Evolutionary conservation across 176 grass and related monocot genomes (phyloP).

Genomic region (Guadua angustifolia): DNA sequence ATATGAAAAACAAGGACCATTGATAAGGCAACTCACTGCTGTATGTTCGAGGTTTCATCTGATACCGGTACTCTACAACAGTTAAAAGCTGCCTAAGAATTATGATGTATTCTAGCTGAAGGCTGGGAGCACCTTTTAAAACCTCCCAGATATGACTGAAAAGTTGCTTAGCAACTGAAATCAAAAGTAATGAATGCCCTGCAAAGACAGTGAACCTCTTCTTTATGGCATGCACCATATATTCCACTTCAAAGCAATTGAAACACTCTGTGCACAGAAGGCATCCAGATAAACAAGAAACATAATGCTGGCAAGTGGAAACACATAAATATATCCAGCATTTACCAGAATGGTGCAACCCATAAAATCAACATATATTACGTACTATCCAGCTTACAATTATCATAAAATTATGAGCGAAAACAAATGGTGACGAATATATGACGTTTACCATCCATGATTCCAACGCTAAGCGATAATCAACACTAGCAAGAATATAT

Average conservation of each 20-base stretch:
- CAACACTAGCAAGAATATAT: conserved; percentile 15
- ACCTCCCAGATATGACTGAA: conserved; percentile 83
- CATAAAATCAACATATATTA: background rate
- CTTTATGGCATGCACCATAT: conserved; percentile 28
- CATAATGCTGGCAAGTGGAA: background rate
- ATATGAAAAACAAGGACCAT: background rate
- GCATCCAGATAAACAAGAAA: conserved; percentile 27
- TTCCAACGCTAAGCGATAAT: background rate
- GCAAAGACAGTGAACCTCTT: conserved; percentile 55
- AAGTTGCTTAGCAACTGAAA: conserved; percentile 68
- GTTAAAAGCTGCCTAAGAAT: conserved; percentile 75
- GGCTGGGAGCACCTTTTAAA: conserved; percentile 66
- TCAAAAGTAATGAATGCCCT: conserved; percentile 58
- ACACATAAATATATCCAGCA: background rate
- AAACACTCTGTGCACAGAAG: conserved; percentile 22
- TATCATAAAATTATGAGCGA: background rate
- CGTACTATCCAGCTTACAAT: background rate
- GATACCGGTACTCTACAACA: conserved; percentile 74
- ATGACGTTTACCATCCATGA: conserved; percentile 7
- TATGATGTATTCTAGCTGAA: conserved; percentile 69
- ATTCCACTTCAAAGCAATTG: conserved; percentile 20
- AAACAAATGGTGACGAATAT: background rate
- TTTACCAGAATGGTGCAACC: conserved; percentile 11
- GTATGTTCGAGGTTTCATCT: conserved; percentile 78
- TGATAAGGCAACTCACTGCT: conserved; percentile 57